Evolutionary conservation across 2,329 filamentous ascomycete genomes (phyloP).

Genomic region (Teratosphaeria gauchensis): DNA sequence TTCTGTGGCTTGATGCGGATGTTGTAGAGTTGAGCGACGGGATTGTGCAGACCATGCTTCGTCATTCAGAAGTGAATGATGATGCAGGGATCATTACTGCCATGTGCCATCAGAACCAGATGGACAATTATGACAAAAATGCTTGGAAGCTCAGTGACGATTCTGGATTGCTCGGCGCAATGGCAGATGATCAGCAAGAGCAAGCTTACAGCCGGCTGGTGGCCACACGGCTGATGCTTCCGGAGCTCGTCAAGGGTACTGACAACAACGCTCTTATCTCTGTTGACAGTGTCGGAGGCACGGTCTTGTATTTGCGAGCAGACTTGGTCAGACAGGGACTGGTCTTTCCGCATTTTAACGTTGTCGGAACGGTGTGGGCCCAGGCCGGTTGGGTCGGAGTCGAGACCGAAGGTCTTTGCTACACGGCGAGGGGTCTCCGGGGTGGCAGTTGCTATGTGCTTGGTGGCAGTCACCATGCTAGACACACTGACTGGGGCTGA

Average conservation of each 20-base stretch:
- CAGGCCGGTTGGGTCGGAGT: slow-evolving; percentile 28
- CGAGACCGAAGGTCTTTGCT: slow-evolving; percentile 31
- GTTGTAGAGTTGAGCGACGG: slow-evolving; percentile 25
- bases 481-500: slow-evolving; percentile 14
- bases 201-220: slow-evolving; percentile 4
- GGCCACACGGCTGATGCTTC: slow-evolving; percentile 5
- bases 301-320: slow-evolving; percentile 27
- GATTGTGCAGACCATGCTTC: slow-evolving; percentile 25
- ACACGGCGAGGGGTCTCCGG: slow-evolving; percentile 9
- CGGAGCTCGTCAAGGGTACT: slow-evolving; percentile 16
- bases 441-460: slow-evolving; percentile 13
- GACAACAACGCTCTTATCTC: slow-evolving; percentile 23
- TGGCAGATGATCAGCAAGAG: slow-evolving; percentile 4
- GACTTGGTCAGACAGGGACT: slow-evolving; percentile 26
- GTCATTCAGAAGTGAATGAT: slow-evolving; percentile 16
- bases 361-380: slow-evolving; percentile 28
- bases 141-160: slow-evolving; percentile 19
- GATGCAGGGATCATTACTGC: slow-evolving; percentile 27
- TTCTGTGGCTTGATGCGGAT: slow-evolving; percentile 31
- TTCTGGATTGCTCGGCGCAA: not conserved
- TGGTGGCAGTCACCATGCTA: slow-evolving; percentile 8
- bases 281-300: slow-evolving; percentile 29
- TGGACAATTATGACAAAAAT: slow-evolving; percentile 30
- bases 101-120: slow-evolving; percentile 24
- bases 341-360: slow-evolving; percentile 25